Base-by-base conservation (phyloP, 2,329 filamentous ascomycete genomes). In the Penicillium sp. region DNA sequence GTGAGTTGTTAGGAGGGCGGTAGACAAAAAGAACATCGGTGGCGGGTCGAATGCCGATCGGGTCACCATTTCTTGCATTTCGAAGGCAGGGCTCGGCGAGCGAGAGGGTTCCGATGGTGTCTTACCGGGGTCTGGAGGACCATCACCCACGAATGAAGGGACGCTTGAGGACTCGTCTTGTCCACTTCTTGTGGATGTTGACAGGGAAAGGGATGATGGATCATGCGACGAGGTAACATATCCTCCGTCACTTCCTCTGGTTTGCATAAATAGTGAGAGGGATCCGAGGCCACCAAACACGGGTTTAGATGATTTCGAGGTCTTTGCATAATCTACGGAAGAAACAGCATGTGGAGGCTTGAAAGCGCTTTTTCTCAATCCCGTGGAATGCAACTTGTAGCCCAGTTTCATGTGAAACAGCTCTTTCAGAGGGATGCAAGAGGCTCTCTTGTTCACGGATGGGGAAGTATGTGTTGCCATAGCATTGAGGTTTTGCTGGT, bases 211-310 rank as follows among this genome's bases (percentile, higher is more conserved):
- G 2, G 29, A 48, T 10, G 45, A 48, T 12, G 19, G 19, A 48
- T 37, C 31, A 13, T 35, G 21, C 29, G 25, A 67, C 17, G 58
- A 62, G 6, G 67, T 45, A 47, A 68, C 71, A 46, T 61, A 59
- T 48, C 63, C 71, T 54, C 72, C 74, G 2, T 58, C 57, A 7
- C 33, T 47, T 25, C 80, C 77, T 54, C 79, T 77, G 8, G 80
- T 70, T 50, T 79, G 73, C 74, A 85, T 81, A 62, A 83, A 86
- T 29, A 76, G 79, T 6, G 78, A 73, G 31, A 85, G 65, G 4
- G 80, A 78, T 9, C 70, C 71, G 1, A 61, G 77, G 78, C 63
- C 80, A 29, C 31, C 13, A 23, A 29, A 38, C 8, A n/a, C 21
- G n/a, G 17, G 3, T 5, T 38, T 17, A 21, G 21, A 47, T 5